phyloP scores from a whole-genome alignment of 768 basidiomycete species.

The Exsudoporus frostii region DNA sequence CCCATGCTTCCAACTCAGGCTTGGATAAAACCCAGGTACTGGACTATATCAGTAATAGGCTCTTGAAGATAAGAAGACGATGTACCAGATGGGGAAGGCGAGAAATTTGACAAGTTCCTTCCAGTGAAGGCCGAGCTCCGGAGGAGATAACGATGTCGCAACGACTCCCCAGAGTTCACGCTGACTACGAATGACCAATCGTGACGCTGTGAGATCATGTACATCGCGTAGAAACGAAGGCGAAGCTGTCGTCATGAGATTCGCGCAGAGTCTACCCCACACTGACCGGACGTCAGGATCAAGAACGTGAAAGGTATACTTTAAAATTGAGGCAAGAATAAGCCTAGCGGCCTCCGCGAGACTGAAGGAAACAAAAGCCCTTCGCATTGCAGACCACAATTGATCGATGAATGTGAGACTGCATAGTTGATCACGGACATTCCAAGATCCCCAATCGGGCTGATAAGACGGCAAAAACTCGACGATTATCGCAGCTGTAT shows the following conservation, averaged over 20 bases:
- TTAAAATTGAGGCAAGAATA: slow-evolving; percentile 46
- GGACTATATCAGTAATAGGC: slow-evolving; percentile 1
- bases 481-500: slow-evolving; percentile 34
- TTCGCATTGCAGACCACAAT: slow-evolving; percentile 52
- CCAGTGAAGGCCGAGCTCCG: slow-evolving; percentile 33
- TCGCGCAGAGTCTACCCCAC: slow-evolving; percentile 51
- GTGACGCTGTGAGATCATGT: slow-evolving; percentile 27
- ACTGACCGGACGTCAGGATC: slow-evolving; percentile 36
- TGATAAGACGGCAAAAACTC: slow-evolving; percentile 32
- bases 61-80: background rate
- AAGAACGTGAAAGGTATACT: slow-evolving; percentile 39
- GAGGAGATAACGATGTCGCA: slow-evolving; percentile 33
- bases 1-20: slow-evolving; percentile 44
- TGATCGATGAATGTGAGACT: slow-evolving; percentile 40
- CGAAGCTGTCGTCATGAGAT: slow-evolving; percentile 42
- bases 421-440: slow-evolving; percentile 31
- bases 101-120: slow-evolving; percentile 44
- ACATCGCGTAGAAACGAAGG: slow-evolving; percentile 39
- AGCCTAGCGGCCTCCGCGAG: slow-evolving; percentile 44
- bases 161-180: slow-evolving; percentile 49
- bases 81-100: slow-evolving; percentile 47
- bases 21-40: slow-evolving; percentile 48
- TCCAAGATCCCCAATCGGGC: slow-evolving; percentile 22
- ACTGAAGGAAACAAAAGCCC: slow-evolving; percentile 41
- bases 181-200: slow-evolving; percentile 14